These are phyloP conservation scores for Colletotrichum sp. DNA, from an alignment of 2,329 filamentous ascomycete species.

Conservation along the genomic window DNA sequence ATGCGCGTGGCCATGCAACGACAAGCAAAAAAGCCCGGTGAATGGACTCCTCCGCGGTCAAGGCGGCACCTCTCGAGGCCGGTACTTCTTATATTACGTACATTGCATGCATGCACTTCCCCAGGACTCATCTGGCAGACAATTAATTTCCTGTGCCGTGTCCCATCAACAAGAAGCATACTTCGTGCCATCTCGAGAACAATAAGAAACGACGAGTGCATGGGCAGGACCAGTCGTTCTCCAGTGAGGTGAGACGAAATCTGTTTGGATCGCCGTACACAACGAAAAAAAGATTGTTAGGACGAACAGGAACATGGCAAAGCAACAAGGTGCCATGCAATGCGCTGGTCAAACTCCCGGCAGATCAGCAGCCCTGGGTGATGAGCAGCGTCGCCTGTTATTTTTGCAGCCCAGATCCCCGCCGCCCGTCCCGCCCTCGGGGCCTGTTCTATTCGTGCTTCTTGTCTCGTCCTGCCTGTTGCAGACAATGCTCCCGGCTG, in stretches of 20 bases:
- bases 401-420: background rate
- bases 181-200: background rate
- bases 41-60: background rate
- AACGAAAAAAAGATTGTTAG: background rate
- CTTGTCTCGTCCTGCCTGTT: constrained; percentile 1
- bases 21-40: background rate
- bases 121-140: background rate
- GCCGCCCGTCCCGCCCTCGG: background rate
- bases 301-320: background rate
- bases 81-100: constrained; percentile 17
- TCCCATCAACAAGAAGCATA: background rate
- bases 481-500: background rate
- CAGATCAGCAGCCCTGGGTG: background rate
- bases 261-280: background rate
- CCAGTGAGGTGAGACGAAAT: constrained; percentile 5
- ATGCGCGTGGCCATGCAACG: background rate
- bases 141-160: background rate
- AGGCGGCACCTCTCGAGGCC: constrained; percentile 3
- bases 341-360: background rate
- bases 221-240: background rate
- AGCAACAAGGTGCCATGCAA: background rate
- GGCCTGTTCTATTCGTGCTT: background rate
- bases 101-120: constrained; percentile 18
- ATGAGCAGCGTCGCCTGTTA: background rate
- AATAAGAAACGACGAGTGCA: background rate